Percentiles rank a stretch among this genome's conserved stretches.
phyloP scores from a whole-genome alignment of 176 grass and related monocot species.

The Oropetium thomaeum region DNA sequence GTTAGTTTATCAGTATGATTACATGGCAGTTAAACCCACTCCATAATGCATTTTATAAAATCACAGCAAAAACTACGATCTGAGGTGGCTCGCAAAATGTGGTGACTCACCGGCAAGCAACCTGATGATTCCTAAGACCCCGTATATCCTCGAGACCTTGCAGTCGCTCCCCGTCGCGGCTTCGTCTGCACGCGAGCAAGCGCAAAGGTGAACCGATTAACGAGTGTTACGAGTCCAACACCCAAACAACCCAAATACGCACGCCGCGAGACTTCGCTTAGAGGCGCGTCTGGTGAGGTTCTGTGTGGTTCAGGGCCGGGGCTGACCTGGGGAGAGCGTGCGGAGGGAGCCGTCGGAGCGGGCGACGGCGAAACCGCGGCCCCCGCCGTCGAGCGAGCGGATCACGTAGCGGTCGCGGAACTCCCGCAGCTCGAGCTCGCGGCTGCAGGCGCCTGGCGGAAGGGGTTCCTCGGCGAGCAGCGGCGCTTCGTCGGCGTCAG shows the following conservation, averaged over 20 bases:
- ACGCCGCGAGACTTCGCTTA: neutral
- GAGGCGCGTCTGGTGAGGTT: neutral
- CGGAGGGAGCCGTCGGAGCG: slow-evolving; percentile 61
- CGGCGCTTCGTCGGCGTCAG: slow-evolving; percentile 47
- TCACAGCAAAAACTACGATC: neutral
- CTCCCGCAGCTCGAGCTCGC: slow-evolving; percentile 77
- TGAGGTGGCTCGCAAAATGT: neutral
- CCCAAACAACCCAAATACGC: neutral
- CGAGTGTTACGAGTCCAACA: slow-evolving; percentile 18
- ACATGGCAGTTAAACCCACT: neutral
- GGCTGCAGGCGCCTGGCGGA: slow-evolving; percentile 47
- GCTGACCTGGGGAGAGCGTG: slow-evolving; percentile 42
- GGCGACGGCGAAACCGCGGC: slow-evolving; percentile 59
- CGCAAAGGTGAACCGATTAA: slow-evolving; percentile 3
- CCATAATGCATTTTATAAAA: neutral
- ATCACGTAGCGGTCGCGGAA: slow-evolving; percentile 85
- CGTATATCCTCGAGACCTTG: slow-evolving; percentile 44
- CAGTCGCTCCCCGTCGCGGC: slow-evolving; percentile 30
- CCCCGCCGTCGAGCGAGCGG: slow-evolving; percentile 48
- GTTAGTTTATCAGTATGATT: neutral
- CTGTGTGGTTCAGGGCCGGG: neutral
- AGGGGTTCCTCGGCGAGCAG: slow-evolving; percentile 48
- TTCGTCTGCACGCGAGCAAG: slow-evolving; percentile 38
- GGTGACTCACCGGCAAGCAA: slow-evolving; percentile 34
- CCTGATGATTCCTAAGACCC: slow-evolving; percentile 30